These are phyloP conservation scores for Daldinia sp. DNA, from an alignment of 2,329 filamentous ascomycete species.

Conservation along the genomic window DNA sequence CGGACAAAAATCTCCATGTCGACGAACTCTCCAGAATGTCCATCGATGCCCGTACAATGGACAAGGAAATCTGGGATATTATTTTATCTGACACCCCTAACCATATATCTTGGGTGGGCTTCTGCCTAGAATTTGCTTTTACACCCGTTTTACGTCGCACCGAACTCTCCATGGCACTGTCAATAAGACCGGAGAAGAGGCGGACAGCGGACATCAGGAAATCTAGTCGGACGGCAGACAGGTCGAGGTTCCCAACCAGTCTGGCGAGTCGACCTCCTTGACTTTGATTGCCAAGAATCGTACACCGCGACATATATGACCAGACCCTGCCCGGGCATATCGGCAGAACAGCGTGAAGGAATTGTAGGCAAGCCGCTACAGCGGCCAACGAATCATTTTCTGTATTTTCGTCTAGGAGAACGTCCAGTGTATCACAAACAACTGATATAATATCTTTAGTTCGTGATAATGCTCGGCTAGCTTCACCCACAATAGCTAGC, in stretches of 20 bases:
- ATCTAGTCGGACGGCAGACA: constrained; percentile 77
- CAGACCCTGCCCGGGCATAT: constrained; percentile 86
- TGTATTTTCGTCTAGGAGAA: constrained; percentile 67
- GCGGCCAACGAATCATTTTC: constrained; percentile 73
- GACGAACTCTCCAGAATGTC: constrained; percentile 87
- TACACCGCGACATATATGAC: constrained; percentile 86
- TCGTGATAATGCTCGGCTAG: constrained; percentile 61
- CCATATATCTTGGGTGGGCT: constrained; percentile 62
- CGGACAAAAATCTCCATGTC: constrained; percentile 81
- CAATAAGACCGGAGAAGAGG: constrained; percentile 77
- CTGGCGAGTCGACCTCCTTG: constrained; percentile 78
- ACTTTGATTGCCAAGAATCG: constrained; percentile 78
- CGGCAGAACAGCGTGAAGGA: constrained; percentile 75
- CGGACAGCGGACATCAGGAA: constrained; percentile 78
- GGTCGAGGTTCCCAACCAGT: constrained; percentile 83
- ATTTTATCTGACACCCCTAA: constrained; percentile 81
- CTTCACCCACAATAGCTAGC: constrained; percentile 64
- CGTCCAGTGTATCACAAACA: constrained; percentile 85
- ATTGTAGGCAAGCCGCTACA: constrained; percentile 76
- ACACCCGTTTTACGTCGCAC: constrained; percentile 69
- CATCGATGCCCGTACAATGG: constrained; percentile 77
- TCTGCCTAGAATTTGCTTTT: constrained; percentile 58
- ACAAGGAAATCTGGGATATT: constrained; percentile 73
- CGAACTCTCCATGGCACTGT: constrained; percentile 75
- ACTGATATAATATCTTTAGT: constrained; percentile 81